Evolutionary conservation across 208 protist species (phyloP).

Genomic region (Acanthamoeba castellanii): DNA sequence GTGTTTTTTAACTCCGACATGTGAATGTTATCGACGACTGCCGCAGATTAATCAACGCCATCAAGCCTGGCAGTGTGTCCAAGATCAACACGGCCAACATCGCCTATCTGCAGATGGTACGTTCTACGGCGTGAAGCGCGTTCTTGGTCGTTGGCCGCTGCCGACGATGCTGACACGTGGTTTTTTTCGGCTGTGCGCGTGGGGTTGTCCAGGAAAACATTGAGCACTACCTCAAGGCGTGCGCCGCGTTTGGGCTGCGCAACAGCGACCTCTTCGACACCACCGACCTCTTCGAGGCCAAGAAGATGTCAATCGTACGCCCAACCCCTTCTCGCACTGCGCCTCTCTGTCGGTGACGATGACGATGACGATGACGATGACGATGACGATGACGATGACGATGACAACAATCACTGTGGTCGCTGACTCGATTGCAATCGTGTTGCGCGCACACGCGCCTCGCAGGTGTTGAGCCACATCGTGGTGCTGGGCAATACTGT

Average conservation of each 20-base stretch:
- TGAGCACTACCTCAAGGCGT: slow-evolving; percentile 59
- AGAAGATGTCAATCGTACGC: slow-evolving; percentile 66
- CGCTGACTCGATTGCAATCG: too few species aligned
- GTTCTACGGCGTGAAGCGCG: background rate
- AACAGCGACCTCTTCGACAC: slow-evolving; percentile 62
- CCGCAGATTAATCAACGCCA: slow-evolving; percentile 65
- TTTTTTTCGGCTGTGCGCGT: too few species aligned
- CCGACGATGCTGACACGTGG: too few species aligned
- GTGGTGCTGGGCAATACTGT: slow-evolving; percentile 62
- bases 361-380: too few species aligned
- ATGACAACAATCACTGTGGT: too few species aligned
- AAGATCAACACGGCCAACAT: slow-evolving; percentile 69
- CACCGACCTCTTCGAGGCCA: slow-evolving; percentile 66
- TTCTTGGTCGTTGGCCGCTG: too few species aligned
- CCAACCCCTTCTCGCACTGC: too few species aligned
- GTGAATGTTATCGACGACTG: too few species aligned
- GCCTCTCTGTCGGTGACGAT: too few species aligned
- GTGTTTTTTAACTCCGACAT: too few species aligned
- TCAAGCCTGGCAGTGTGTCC: slow-evolving; percentile 55
- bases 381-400: too few species aligned
- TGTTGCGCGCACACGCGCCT: too few species aligned
- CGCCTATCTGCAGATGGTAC: slow-evolving; percentile 52
- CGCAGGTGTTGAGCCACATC: slow-evolving; percentile 56
- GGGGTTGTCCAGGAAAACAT: slow-evolving; percentile 8
- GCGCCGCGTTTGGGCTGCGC: slow-evolving; percentile 4